Percentiles rank a stretch among this genome's conserved stretches.
phyloP scores from a whole-genome alignment of 2,329 filamentous ascomycete genomes.

The Aureobasidium vineae region DNA sequence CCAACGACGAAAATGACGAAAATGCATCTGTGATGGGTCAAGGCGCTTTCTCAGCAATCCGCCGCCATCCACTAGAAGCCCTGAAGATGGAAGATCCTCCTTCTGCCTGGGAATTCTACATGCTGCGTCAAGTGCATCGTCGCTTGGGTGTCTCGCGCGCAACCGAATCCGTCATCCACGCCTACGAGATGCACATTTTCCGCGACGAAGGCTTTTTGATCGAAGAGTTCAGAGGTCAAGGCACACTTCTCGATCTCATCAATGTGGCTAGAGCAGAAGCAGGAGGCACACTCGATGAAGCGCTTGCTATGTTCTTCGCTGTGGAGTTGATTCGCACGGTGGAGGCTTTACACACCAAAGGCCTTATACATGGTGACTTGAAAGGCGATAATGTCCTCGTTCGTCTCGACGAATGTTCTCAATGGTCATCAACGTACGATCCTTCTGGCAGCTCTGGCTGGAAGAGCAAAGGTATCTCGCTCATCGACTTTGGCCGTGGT shows the following conservation, averaged over 20 bases:
- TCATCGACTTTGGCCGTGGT: slow-evolving; percentile 93
- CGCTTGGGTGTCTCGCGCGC: slow-evolving; percentile 70
- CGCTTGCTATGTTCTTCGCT: slow-evolving; percentile 90
- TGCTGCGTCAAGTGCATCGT: slow-evolving; percentile 77
- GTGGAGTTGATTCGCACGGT: slow-evolving; percentile 88
- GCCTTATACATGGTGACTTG: slow-evolving; percentile 85
- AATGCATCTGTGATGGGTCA: slow-evolving; percentile 56
- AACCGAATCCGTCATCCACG: slow-evolving; percentile 73
- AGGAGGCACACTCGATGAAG: slow-evolving; percentile 74
- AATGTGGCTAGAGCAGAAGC: slow-evolving; percentile 69
- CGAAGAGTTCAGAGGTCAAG: slow-evolving; percentile 82
- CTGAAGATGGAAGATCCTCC: slow-evolving; percentile 93
- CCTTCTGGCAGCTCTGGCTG: slow-evolving; percentile 75
- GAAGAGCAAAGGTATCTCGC: slow-evolving; percentile 71
- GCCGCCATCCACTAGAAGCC: slow-evolving; percentile 68
- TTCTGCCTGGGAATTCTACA: slow-evolving; percentile 92
- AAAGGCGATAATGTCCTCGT: slow-evolving; percentile 96
- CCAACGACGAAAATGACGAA: slow-evolving; percentile 49
- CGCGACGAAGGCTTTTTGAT: slow-evolving; percentile 86
- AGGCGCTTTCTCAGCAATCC: slow-evolving; percentile 54
- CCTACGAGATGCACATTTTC: slow-evolving; percentile 90
- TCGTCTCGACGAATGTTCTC: slow-evolving; percentile 61
- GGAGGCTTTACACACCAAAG: slow-evolving; percentile 76
- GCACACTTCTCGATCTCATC: slow-evolving; percentile 90
- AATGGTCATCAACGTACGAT: slow-evolving; percentile 64